Percentiles rank a stretch among this genome's conserved stretches.
These are phyloP conservation scores for Penicillium sp. DNA, from an alignment of 2,329 filamentous ascomycete genomes.

Conservation along the genomic window DNA sequence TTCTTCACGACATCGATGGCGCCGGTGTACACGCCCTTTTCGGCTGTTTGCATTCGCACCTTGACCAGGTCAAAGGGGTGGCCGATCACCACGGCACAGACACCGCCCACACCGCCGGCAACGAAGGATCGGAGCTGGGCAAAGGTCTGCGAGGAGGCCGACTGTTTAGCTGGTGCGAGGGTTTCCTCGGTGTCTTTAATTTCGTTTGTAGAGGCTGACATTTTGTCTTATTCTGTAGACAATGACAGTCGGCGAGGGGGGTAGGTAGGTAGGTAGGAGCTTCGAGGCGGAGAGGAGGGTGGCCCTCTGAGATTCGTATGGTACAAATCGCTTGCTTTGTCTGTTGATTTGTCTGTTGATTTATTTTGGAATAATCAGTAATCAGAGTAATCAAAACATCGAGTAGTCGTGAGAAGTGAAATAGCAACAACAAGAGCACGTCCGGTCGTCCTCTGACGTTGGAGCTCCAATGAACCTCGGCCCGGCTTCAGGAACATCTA, in stretches of 20 bases:
- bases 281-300: not conserved
- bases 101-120: slow-evolving; percentile 86
- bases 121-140: slow-evolving; percentile 73
- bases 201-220: not conserved
- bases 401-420: not conserved
- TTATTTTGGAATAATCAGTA: not conserved
- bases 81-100: slow-evolving; percentile 90
- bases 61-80: slow-evolving; percentile 98
- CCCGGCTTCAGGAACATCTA: not conserved
- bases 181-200: slow-evolving; percentile 5
- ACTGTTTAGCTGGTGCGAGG: slow-evolving; percentile 8
- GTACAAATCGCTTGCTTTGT: not conserved
- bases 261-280: not conserved
- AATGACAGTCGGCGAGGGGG: not conserved
- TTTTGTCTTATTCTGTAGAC: not conserved
- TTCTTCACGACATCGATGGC: slow-evolving; percentile 89
- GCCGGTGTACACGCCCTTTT: slow-evolving; percentile 84
- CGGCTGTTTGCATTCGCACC: slow-evolving; percentile 92
- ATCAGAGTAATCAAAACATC: not conserved
- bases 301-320: not conserved
- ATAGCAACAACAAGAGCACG: too few relatives aligned
- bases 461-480: not conserved
- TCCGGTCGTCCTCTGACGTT: too few relatives aligned
- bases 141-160: slow-evolving; percentile 39
- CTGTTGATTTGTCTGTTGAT: not conserved